Evolutionary conservation across 2,329 filamentous ascomycete genomes (phyloP).

Genomic region (Aspergillus sp.): DNA sequence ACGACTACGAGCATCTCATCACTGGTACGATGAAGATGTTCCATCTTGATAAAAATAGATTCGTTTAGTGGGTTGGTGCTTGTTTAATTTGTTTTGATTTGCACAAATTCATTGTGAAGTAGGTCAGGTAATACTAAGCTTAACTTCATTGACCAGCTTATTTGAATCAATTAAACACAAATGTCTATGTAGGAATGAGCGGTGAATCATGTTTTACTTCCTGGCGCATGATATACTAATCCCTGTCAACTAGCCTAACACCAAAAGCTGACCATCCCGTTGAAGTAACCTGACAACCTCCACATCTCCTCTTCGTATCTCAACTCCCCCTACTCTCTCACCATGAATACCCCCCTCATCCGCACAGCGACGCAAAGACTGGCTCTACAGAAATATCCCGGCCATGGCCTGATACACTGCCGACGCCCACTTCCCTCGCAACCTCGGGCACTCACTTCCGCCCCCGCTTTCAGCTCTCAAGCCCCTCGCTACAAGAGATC

Average conservation of each 20-base stretch:
- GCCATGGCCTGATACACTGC: too few relatives aligned
- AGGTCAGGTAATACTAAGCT: too few relatives aligned
- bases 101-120: too few relatives aligned
- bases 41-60: not conserved
- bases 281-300: too few relatives aligned
- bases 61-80: not conserved
- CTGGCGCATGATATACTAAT: too few relatives aligned
- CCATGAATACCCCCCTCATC: not conserved
- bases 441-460: not conserved
- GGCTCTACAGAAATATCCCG: not conserved
- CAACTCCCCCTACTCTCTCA: not conserved
- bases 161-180: too few relatives aligned
- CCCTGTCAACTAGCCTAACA: too few relatives aligned
- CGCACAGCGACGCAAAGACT: not conserved
- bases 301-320: not conserved
- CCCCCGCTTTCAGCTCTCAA: not conserved
- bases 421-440: not conserved
- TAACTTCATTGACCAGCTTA: too few relatives aligned
- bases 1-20: not conserved
- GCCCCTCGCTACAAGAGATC: not conserved
- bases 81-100: too few relatives aligned
- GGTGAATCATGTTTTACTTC: too few relatives aligned
- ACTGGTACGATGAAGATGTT: not conserved
- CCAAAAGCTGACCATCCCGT: too few relatives aligned
- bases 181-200: too few relatives aligned